Base-by-base conservation (phyloP, 2,329 filamentous ascomycete species). In the Penicillium sp. region DNA sequence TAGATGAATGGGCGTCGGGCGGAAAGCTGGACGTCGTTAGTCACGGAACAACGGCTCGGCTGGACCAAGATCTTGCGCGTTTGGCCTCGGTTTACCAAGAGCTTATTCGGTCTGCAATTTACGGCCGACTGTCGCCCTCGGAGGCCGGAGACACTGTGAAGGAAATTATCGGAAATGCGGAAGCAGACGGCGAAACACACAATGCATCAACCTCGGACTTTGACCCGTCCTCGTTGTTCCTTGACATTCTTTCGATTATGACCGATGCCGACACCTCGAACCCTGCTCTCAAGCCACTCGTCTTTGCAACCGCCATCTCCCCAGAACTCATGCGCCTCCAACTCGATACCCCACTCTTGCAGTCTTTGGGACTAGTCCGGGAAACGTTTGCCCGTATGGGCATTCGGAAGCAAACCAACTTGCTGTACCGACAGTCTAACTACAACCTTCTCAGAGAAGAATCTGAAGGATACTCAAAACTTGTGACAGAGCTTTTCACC, bases 361-460 rank as follows among this genome's bases (percentile, higher is more conserved):
- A 90, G 68, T 84, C 89, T 31, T 79, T 97, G 14, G 89, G 90
- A 10, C 81, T 99, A 44, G 91, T 96, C 50, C 86, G 92, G 51
- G 87, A 89, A n/a, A 94, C 89, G 6, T 99, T 98, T 74, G 82
- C 85, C 58, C 89, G 89, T 65, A 87, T 95, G 72, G 89, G 89
- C 16, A 92, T 96, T 64, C 88, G 94, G 56, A 92, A 96, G 70
- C 90, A 93, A 50, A 99, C 95, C 7, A 96, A 97, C 68, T 82
- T 95, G 4, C 84, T 99, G 0, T 99, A 99, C 75, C 89, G 93
- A 60, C 95, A 98, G 76, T 92, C 94, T 14, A 98, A 96, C 75
- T 98, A 96, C 81, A 99, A 99, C 70, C 80, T 99, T 7, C 81
- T 99, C 19, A 88, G 95, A 46, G 95, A 99, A 78, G 95, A 99